Conservation (phyloP, 2,329 filamentous ascomycete species). For the Metarhizium guizhouense region DNA sequence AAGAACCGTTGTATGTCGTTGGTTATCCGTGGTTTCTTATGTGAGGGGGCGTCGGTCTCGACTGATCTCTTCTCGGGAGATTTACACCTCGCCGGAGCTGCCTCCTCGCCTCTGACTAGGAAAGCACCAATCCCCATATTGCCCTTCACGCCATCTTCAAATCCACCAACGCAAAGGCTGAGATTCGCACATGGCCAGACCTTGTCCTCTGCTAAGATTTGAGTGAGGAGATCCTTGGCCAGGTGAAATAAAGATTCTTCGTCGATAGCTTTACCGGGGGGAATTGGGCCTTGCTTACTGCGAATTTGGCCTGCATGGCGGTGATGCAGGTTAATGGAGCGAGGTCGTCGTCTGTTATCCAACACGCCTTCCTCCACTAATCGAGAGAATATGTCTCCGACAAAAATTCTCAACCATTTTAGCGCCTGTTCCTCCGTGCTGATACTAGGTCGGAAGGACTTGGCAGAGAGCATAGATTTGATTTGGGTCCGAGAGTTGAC, state of each 20-base stretch:
- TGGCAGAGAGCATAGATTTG: constrained; percentile 95
- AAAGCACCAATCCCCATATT: constrained; percentile 85
- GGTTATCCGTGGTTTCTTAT: constrained; percentile 28
- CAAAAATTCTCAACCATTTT: constrained; percentile 86
- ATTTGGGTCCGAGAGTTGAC: constrained; percentile 88
- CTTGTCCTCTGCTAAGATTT: constrained; percentile 67
- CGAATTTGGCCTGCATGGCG: constrained; percentile 63
- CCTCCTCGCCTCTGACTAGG: constrained; percentile 66
- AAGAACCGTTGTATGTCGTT: constrained; percentile 52
- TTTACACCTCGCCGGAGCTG: constrained; percentile 28
- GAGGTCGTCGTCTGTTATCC: constrained; percentile 79
- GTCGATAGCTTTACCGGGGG: constrained; percentile 63
- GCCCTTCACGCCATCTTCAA: constrained; percentile 76
- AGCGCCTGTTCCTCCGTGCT: constrained; percentile 67
- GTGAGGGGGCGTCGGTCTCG: constrained; percentile 8
- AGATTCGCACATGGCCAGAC: constrained; percentile 92
- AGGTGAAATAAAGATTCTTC: constrained; percentile 66
- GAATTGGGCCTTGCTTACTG: constrained; percentile 69
- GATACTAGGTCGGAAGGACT: constrained; percentile 84
- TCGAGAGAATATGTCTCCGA: constrained; percentile 80
- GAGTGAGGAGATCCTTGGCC: constrained; percentile 65
- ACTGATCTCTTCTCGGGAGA: constrained; percentile 5
- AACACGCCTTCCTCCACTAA: constrained; percentile 84
- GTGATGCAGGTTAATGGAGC: constrained; percentile 77
- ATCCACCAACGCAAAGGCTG: constrained; percentile 80